Evolutionary conservation across 805 yeast genomes (phyloP).

Genomic region (Scheffersomyces lignosus): DNA sequence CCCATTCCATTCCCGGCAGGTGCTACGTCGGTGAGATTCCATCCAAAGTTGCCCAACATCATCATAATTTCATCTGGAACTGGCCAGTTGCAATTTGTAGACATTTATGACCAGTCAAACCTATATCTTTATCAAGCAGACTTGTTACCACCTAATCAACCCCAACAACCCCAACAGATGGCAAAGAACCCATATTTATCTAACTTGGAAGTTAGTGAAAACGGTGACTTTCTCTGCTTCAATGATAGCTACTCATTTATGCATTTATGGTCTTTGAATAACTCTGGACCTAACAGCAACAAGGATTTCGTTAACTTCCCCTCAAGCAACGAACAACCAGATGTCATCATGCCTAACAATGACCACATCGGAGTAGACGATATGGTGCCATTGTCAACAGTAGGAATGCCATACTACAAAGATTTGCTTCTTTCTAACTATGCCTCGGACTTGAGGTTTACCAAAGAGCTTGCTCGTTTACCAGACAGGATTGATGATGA

Average conservation of each 20-base stretch:
- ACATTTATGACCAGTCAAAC: slow-evolving; percentile 74
- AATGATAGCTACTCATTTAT: slow-evolving; percentile 62
- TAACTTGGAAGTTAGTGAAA: slow-evolving; percentile 54
- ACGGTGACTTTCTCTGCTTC: slow-evolving; percentile 78
- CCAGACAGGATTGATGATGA: slow-evolving; percentile 55
- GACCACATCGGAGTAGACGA: slow-evolving; percentile 36
- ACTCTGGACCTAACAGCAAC: slow-evolving; percentile 28
- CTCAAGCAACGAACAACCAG: slow-evolving; percentile 54
- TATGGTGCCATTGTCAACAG: slow-evolving; percentile 58
- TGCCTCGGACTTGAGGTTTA: slow-evolving; percentile 64
- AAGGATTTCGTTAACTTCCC: slow-evolving; percentile 40
- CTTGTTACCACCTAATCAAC: slow-evolving; percentile 20
- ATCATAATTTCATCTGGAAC: slow-evolving; percentile 69
- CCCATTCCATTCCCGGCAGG: slow-evolving; percentile 91
- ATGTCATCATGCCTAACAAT: slow-evolving; percentile 33
- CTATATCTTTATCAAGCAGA: slow-evolving; percentile 69
- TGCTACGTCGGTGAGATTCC: slow-evolving; percentile 79
- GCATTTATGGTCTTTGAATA: slow-evolving; percentile 63
- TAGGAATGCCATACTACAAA: slow-evolving; percentile 88
- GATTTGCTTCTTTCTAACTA: slow-evolving; percentile 78
- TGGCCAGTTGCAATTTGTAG: slow-evolving; percentile 86
- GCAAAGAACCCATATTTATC: slow-evolving; percentile 33
- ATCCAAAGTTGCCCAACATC: slow-evolving; percentile 81
- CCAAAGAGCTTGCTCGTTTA: slow-evolving; percentile 58
- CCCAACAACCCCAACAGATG: slow-evolving; percentile 5